Percentiles rank a stretch among this genome's conserved stretches.
Evolutionary conservation across 371 early-diverging fungal genomes (phyloP).

Genomic region (Sporodiniella umbellata): DNA sequence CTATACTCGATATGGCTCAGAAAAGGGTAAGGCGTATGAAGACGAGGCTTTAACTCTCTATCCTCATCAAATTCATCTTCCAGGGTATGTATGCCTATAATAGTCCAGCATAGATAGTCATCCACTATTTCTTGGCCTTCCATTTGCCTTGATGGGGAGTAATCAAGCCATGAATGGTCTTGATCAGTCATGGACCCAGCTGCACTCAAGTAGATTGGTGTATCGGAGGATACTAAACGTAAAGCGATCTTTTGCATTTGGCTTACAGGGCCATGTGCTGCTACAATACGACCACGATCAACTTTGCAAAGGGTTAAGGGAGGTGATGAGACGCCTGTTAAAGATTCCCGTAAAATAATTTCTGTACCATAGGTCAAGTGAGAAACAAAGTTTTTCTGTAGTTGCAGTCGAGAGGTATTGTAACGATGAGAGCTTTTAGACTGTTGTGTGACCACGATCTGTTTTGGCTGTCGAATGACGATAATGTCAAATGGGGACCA

Average conservation of each 20-base stretch:
- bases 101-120: constrained; percentile 85
- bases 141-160: constrained; percentile 15
- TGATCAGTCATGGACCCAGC: constrained; percentile 16
- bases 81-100: constrained; percentile 64
- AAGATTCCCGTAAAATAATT: constrained; percentile 67
- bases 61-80: constrained; percentile 51
- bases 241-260: constrained; percentile 88
- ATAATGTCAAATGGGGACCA: constrained; percentile 80
- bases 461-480: constrained; percentile 48
- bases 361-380: constrained; percentile 71
- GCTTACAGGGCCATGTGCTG: constrained; percentile 70
- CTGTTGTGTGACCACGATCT: constrained; percentile 4
- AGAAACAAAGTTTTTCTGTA: constrained; percentile 26
- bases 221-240: constrained; percentile 41
- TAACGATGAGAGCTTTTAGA: not conserved
- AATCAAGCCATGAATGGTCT: constrained; percentile 34
- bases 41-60: constrained; percentile 35
- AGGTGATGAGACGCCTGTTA: constrained; percentile 65
- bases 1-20: constrained; percentile 24
- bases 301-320: constrained; percentile 78
- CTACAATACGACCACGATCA: constrained; percentile 67
- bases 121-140: constrained; percentile 43
- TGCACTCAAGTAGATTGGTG: constrained; percentile 31
- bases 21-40: constrained; percentile 33
- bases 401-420: not conserved